A percentile compares a stretch with the other conserved stretches of the same genome.
Evolutionary conservation across 2,329 filamentous ascomycete genomes (phyloP).

Genomic region (Scytalidium sp.): DNA sequence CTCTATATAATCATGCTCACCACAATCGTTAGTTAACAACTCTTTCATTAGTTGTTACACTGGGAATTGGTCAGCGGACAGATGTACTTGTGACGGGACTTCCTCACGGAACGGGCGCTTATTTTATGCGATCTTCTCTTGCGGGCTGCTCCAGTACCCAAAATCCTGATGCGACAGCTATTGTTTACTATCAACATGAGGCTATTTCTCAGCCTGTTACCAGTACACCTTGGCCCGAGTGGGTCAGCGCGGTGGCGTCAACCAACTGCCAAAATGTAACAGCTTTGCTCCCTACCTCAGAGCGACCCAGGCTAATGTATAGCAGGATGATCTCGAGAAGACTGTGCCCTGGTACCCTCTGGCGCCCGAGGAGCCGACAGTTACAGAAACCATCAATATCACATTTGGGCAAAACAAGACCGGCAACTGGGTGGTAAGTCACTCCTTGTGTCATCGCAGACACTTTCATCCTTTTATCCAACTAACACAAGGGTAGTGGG

Average conservation of each 20-base stretch:
- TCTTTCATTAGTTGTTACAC: constrained; percentile 41
- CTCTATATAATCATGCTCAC: too few species aligned
- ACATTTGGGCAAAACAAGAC: constrained; percentile 45
- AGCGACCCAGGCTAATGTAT: constrained; percentile 1
- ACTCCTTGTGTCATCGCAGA: not conserved
- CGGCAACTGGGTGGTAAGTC: constrained; percentile 31
- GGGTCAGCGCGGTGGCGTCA: not conserved
- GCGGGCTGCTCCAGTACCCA: constrained; percentile 41
- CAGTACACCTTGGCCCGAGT: constrained; percentile 15
- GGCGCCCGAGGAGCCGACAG: constrained; percentile 13
- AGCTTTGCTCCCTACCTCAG: not conserved
- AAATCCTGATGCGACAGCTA: constrained; percentile 52
- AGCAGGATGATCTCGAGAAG: constrained; percentile 12
- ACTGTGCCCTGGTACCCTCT: constrained; percentile 20
- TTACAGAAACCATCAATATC: constrained; percentile 29
- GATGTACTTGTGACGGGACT: constrained; percentile 40
- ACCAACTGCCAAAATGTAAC: constrained; percentile 14
- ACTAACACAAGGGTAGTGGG: too few species aligned
- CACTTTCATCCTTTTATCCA: not conserved
- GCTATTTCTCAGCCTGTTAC: constrained; percentile 10
- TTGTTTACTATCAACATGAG: constrained; percentile 60
- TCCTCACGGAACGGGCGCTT: constrained; percentile 34
- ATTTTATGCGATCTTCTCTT: constrained; percentile 56
- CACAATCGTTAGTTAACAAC: not conserved
- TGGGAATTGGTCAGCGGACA: constrained; percentile 53